These are phyloP conservation scores for Cercophora newfieldiana DNA, from an alignment of 495 filamentous ascomycete genomes.

Conservation along the genomic window DNA sequence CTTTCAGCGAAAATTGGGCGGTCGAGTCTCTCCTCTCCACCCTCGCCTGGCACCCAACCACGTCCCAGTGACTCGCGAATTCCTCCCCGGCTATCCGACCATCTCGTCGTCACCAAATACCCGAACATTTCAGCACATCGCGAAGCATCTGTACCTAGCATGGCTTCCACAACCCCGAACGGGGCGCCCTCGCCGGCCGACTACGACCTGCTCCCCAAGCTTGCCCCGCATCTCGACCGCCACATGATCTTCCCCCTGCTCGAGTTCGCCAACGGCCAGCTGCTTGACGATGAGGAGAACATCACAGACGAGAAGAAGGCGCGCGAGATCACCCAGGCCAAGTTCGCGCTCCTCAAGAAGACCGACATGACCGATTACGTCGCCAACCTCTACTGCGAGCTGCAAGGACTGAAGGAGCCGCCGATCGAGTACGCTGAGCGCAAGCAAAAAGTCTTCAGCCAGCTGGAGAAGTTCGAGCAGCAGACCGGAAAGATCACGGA, in stretches of 20 bases:
- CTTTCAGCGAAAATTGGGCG: constrained; percentile 33
- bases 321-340: constrained; percentile 72
- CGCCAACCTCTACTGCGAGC: constrained; percentile 79
- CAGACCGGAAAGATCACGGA: constrained; percentile 83
- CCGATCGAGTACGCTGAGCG: constrained; percentile 84
- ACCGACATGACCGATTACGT: constrained; percentile 99
- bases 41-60: constrained; percentile 6
- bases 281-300: constrained; percentile 54
- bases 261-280: constrained; percentile 68
- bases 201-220: constrained; percentile 82
- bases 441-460: constrained; percentile 82
- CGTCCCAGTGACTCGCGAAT: constrained; percentile 4
- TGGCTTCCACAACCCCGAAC: constrained; percentile 48
- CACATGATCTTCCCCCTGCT: constrained; percentile 94
- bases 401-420: constrained; percentile 73
- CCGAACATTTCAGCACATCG: background rate
- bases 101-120: background rate
- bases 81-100: background rate
- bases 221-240: constrained; percentile 90
- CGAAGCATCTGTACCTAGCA: constrained; percentile 6
- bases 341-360: constrained; percentile 88
- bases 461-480: constrained; percentile 76
- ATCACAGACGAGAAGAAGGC: constrained; percentile 56
- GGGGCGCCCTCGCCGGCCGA: constrained; percentile 55
- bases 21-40: constrained; percentile 16